These are phyloP conservation scores for Pelargonium myrrhifolium DNA, from an alignment of 441 rosid species.

Conservation along the genomic window DNA sequence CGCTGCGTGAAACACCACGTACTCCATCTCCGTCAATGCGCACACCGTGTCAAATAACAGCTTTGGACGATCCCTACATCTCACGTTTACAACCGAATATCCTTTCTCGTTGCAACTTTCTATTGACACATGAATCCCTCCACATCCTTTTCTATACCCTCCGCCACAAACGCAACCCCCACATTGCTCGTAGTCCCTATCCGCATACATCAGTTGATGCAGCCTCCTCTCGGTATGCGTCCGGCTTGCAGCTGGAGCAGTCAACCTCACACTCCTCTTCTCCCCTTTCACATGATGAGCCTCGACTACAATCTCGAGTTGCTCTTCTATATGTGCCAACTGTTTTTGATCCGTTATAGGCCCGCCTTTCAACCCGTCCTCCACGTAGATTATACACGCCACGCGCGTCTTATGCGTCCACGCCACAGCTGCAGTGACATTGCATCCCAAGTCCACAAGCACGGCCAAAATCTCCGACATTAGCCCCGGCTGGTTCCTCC, in stretches of 20 bases:
- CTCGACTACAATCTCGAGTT: conserved; percentile 48
- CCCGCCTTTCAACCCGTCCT: conserved; percentile 51
- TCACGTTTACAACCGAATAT: conserved; percentile 57
- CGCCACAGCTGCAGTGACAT: conserved; percentile 54
- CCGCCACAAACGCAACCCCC: conserved; percentile 36
- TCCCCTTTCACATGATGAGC: conserved; percentile 57
- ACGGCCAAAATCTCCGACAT: conserved; percentile 73
- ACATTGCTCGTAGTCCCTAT: conserved; percentile 56
- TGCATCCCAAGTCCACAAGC: conserved; percentile 53
- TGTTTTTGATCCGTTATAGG: conserved; percentile 39
- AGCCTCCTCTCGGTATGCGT: conserved; percentile 79
- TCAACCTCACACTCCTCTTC: conserved; percentile 44
- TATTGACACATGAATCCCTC: conserved; percentile 49
- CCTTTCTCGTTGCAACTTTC: conserved; percentile 68
- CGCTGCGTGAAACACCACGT: conserved; percentile 77
- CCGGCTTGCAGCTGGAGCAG: conserved; percentile 38
- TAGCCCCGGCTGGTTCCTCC: conserved; percentile 61
- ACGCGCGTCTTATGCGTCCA: conserved; percentile 81
- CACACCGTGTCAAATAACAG: conserved; percentile 77
- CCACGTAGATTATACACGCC: conserved; percentile 60
- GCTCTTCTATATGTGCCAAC: conserved; percentile 45
- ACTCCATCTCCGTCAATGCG: conserved; percentile 61
- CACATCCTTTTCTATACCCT: conserved; percentile 35
- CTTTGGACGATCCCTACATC: conserved; percentile 69
- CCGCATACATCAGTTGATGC: conserved; percentile 66